Evolutionary conservation across 176 grass and related monocot genomes (phyloP).

Genomic region (Aegilops longissima): DNA sequence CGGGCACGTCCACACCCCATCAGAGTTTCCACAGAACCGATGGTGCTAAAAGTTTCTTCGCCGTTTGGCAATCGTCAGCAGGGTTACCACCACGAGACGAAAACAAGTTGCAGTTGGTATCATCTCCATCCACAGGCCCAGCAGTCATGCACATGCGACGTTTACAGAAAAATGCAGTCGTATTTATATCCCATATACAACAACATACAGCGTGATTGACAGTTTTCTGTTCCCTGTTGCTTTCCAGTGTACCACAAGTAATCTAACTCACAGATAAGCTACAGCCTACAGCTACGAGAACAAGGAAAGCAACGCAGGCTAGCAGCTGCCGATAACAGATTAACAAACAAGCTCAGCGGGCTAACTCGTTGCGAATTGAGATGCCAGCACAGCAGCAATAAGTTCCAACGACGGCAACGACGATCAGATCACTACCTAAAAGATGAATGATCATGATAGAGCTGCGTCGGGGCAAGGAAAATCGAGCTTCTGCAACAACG

Average conservation of each 20-base stretch:
- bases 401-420: conserved; percentile 7
- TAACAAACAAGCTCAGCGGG: background rate
- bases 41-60: background rate
- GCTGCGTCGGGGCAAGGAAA: conserved; percentile 15
- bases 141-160: background rate
- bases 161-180: background rate
- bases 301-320: background rate
- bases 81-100: background rate
- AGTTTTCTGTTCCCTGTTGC: background rate
- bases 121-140: background rate
- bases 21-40: background rate
- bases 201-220: conserved; percentile 7
- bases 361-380: background rate
- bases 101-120: background rate
- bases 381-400: background rate
- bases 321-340: background rate
- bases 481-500: conserved; percentile 9
- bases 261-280: background rate
- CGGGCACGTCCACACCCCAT: background rate
- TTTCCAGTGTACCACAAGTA: background rate
- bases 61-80: background rate
- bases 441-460: conserved; percentile 33
- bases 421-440: conserved; percentile 46
- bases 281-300: background rate
- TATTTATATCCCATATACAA: conserved; percentile 30